phyloP scores from a whole-genome alignment of 2,329 filamentous ascomycete genomes.

The Xylaria sp. region DNA sequence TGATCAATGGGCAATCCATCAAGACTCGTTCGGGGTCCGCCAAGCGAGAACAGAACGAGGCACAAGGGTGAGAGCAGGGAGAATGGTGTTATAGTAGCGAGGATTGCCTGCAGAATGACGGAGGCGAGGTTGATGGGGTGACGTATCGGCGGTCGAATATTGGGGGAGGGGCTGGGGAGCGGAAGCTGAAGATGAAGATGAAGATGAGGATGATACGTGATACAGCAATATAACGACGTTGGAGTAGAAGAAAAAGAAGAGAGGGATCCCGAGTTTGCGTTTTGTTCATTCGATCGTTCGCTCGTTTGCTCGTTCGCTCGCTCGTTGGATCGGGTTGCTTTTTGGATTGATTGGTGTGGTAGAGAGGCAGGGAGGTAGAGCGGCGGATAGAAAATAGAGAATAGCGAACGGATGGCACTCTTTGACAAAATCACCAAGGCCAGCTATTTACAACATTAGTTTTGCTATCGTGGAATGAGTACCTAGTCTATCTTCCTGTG shows the following conservation, averaged over 20 bases:
- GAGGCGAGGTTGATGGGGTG: neutral
- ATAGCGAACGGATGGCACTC: conserved; percentile 3
- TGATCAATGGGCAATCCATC: conserved; percentile 66
- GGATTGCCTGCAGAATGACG: conserved; percentile 9
- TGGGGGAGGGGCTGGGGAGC: conserved; percentile 6
- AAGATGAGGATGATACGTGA: conserved; percentile 8
- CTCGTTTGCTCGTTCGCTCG: conserved; percentile 10
- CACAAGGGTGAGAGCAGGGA: conserved; percentile 11
- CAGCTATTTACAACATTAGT: conserved; percentile 29
- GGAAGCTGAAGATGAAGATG: neutral
- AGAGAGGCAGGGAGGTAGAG: neutral
- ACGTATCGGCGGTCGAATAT: conserved; percentile 1
- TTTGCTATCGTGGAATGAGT: conserved; percentile 7
- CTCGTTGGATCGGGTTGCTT: conserved; percentile 5
- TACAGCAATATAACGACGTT: neutral
- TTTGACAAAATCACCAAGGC: conserved; percentile 10
- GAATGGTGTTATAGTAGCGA: conserved; percentile 17
- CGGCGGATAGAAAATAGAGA: conserved; percentile 1
- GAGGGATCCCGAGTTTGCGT: conserved; percentile 5
- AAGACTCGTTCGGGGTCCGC: conserved; percentile 46
- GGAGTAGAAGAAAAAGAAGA: conserved; percentile 4
- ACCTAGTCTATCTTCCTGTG: conserved; percentile 20
- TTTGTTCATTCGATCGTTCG: neutral
- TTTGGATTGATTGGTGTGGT: neutral
- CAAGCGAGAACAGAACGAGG: conserved; percentile 33